Conservation (phyloP, 192 early-diverging fungal species). For the Backusella tarrabulga region DNA sequence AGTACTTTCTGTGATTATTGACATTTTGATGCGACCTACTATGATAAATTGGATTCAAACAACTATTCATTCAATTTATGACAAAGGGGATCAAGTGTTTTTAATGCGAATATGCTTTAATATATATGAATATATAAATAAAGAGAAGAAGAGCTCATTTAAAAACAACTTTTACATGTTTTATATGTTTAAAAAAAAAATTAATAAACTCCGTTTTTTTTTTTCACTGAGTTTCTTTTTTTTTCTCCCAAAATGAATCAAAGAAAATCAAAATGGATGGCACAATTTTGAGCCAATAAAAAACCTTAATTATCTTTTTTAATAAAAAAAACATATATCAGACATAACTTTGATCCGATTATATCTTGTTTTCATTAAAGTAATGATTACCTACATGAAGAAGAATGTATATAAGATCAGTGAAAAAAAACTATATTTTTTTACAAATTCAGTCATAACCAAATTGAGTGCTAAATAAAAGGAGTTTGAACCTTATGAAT, state of each 20-base stretch:
- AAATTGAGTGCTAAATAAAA: neutral
- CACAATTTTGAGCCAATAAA: too few species aligned
- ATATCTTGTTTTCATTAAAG: too few species aligned
- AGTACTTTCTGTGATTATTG: constrained; percentile 3
- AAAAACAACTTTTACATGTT: neutral
- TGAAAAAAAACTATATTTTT: neutral
- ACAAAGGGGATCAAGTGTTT: neutral
- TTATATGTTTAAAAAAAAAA: neutral
- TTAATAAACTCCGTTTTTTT: neutral
- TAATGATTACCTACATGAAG: too few species aligned
- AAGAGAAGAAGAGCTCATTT: neutral
- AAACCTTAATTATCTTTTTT: neutral
- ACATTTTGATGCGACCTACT: neutral
- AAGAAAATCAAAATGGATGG: too few species aligned
- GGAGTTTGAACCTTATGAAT: constrained; percentile 6
- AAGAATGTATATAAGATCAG: too few species aligned
- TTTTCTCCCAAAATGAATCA: neutral
- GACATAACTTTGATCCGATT: too few species aligned
- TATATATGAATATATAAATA: neutral
- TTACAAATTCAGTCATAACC: neutral
- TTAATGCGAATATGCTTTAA: neutral
- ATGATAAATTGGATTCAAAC: constrained; percentile 2
- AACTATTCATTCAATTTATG: neutral
- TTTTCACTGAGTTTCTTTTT: neutral
- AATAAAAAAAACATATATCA: neutral